Conservation (phyloP, 495 filamentous ascomycete species). For the Hypoxylon subgilvum region DNA sequence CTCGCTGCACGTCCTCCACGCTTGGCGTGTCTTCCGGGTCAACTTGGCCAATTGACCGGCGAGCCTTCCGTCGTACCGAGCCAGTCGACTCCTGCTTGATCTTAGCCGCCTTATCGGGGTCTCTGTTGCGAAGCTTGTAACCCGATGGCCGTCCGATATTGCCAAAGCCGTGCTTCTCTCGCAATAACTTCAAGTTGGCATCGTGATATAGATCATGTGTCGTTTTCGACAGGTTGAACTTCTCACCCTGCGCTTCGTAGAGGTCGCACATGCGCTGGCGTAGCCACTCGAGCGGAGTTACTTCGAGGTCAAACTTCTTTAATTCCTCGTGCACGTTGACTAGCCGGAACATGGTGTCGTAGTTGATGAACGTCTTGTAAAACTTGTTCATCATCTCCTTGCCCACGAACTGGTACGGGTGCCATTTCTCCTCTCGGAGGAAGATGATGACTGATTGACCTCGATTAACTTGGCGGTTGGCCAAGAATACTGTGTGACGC, state of each 20-base stretch:
- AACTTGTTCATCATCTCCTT: slow-evolving; percentile 48
- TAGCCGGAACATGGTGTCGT: slow-evolving; percentile 56
- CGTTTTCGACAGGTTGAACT: slow-evolving; percentile 50
- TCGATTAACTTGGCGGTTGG: slow-evolving; percentile 54
- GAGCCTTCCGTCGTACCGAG: slow-evolving; percentile 27
- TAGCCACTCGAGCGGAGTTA: slow-evolving; percentile 55
- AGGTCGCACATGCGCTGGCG: slow-evolving; percentile 55
- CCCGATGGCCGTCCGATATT: slow-evolving; percentile 56
- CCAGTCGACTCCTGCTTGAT: slow-evolving; percentile 28
- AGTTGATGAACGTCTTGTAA: slow-evolving; percentile 48
- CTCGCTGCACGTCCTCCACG: slow-evolving; percentile 18
- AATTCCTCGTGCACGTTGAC: slow-evolving; percentile 55
- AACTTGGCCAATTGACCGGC: slow-evolving; percentile 39
- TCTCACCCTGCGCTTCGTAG: slow-evolving; percentile 41
- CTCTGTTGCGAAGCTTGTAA: slow-evolving; percentile 38
- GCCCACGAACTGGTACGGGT: slow-evolving; percentile 55
- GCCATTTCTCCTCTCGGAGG: slow-evolving; percentile 49
- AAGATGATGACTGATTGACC: slow-evolving; percentile 52
- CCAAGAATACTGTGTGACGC: slow-evolving; percentile 50
- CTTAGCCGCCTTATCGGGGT: slow-evolving; percentile 29
- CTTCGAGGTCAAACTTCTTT: slow-evolving; percentile 51
- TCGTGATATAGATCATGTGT: slow-evolving; percentile 54
- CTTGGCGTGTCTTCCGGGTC: slow-evolving; percentile 31
- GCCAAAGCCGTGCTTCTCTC: slow-evolving; percentile 51
- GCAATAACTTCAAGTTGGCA: slow-evolving; percentile 46